phyloP scores from a whole-genome alignment of 1,284 basidiomycete species.

The Apiotrichum porosum region DNA sequence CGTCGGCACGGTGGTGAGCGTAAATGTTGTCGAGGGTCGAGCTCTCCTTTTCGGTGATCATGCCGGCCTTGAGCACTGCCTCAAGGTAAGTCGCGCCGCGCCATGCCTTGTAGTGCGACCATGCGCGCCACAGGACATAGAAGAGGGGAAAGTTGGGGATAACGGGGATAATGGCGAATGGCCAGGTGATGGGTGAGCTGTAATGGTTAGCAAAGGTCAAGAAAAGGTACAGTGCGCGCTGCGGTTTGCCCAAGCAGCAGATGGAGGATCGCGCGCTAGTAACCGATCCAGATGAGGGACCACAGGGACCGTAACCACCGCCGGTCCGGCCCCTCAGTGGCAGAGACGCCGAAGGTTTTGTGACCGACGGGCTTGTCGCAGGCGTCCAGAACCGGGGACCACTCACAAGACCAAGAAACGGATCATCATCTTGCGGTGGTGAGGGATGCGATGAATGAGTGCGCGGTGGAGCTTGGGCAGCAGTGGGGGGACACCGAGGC shows the following conservation, averaged over 20 bases:
- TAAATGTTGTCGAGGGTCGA: slow-evolving; percentile 30
- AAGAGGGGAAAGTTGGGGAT: slow-evolving; percentile 52
- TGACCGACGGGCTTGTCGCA: not conserved
- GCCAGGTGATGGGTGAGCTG: slow-evolving; percentile 43
- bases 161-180: slow-evolving; percentile 51
- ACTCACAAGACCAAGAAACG: slow-evolving; percentile 32
- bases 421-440: slow-evolving; percentile 42
- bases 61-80: slow-evolving; percentile 34
- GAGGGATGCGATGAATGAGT: slow-evolving; percentile 40
- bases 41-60: slow-evolving; percentile 36
- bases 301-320: too few species aligned
- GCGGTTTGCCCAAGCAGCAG: too few species aligned
- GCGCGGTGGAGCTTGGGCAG: slow-evolving; percentile 40
- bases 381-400: not conserved
- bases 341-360: too few species aligned
- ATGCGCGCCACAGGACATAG: slow-evolving; percentile 52
- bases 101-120: slow-evolving; percentile 50
- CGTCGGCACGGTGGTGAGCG: slow-evolving; percentile 1
- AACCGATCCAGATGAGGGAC: too few species aligned
- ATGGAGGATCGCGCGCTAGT: too few species aligned
- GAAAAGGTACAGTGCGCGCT: too few species aligned
- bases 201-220: too few species aligned
- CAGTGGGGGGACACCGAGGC: slow-evolving; percentile 19
- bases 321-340: too few species aligned
- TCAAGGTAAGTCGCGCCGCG: slow-evolving; percentile 45